These are phyloP conservation scores for Coprinellus aureogranulatus DNA, from an alignment of 768 basidiomycete species.

Conservation along the genomic window DNA sequence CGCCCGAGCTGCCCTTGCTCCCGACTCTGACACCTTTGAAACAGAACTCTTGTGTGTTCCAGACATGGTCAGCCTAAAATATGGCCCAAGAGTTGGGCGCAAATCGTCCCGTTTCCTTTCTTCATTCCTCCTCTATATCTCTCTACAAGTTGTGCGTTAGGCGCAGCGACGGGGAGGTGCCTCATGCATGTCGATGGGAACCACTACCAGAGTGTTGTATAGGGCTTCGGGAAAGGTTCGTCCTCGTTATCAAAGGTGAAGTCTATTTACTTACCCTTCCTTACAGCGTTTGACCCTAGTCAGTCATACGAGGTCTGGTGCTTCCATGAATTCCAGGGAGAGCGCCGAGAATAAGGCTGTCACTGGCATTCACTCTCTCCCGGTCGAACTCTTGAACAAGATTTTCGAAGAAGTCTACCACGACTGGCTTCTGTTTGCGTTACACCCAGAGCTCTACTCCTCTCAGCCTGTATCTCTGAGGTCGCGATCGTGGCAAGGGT, in stretches of 20 bases:
- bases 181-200: background rate
- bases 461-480: slow-evolving; percentile 3
- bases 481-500: slow-evolving; percentile 5
- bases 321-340: background rate
- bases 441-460: slow-evolving; percentile 10
- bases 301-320: background rate
- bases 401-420: slow-evolving; percentile 10
- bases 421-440: slow-evolving; percentile 10
- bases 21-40: no score
- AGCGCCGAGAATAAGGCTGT: background rate
- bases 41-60: no score
- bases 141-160: background rate
- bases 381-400: slow-evolving; percentile 9
- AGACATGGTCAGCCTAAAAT: background rate
- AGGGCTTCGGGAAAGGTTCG: background rate
- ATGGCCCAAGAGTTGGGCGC: background rate
- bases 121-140: background rate
- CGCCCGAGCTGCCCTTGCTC: background rate
- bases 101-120: no score
- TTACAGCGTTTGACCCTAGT: background rate
- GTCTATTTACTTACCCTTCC: background rate
- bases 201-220: background rate
- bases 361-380: slow-evolving; percentile 2
- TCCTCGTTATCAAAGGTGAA: background rate
- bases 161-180: background rate